phyloP scores from a whole-genome alignment of 176 grass and related monocot species.

The Zea luxurians region DNA sequence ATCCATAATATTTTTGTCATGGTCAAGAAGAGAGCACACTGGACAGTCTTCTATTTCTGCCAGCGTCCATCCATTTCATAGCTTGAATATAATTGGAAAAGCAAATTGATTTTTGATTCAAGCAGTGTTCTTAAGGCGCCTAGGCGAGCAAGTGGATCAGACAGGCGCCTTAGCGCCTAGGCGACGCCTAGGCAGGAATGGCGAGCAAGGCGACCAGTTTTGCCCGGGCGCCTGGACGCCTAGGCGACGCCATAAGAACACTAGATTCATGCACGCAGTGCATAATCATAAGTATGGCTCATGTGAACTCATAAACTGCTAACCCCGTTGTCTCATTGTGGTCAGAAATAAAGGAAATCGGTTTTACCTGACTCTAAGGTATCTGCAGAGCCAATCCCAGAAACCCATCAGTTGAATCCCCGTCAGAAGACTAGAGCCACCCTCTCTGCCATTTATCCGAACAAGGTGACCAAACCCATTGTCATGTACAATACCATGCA shows the following conservation, averaged over 20 bases:
- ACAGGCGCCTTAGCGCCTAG: too few relatives aligned
- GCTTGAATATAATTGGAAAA: neutral
- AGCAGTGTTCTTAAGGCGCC: too few relatives aligned
- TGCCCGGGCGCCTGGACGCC: too few relatives aligned
- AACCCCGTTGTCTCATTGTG: neutral
- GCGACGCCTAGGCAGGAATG: too few relatives aligned
- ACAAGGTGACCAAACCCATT: conserved; percentile 82
- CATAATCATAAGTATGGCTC: neutral
- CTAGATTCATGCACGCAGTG: neutral
- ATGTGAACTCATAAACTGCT: neutral
- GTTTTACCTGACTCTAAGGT: conserved; percentile 69
- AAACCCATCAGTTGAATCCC: conserved; percentile 70
- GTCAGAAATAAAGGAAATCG: neutral
- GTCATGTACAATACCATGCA: conserved; percentile 68
- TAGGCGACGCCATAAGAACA: too few relatives aligned
- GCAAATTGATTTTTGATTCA: neutral
- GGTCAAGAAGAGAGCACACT: neutral
- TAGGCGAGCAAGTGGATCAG: too few relatives aligned
- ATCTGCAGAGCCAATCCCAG: conserved; percentile 69
- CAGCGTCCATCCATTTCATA: neutral
- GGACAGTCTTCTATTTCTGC: neutral
- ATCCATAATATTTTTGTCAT: neutral
- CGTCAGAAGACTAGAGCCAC: conserved; percentile 50
- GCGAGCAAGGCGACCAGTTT: too few relatives aligned
- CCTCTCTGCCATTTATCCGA: conserved; percentile 60